Evolutionary conservation across 164 flowering plant genomes (phyloP), one percentile per base, ranked within the genome.

Genomic region (Chloranthus sessilifolius): DNA sequence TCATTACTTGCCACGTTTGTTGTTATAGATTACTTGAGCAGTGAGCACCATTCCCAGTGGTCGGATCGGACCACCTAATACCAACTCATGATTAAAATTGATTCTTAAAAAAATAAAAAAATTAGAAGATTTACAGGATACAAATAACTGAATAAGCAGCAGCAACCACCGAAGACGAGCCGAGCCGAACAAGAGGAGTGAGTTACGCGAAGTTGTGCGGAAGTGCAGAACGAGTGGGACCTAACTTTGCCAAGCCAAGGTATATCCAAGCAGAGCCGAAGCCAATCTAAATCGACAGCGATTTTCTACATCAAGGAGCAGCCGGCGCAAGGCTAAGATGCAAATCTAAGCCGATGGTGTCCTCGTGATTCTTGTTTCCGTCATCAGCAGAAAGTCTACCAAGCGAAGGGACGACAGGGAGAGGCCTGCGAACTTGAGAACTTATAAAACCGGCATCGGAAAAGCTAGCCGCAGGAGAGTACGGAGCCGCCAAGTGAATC

Each of bases 311-410:
- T 76, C 71, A 85, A 0, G 86, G 76, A 26, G 74, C 81, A 29
- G 91, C 72, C 4, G 98, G 94, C 0, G 88, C 83, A 6, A 91
- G 81, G 61, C 96, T 77, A 10, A 91, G 81, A 64, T 91, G 98
- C 74, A 91, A 74, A 65, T 91, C 95, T 44, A 91, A 63, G 56
- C 95, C 91, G 51, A 72, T 56, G 2, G 62, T 55, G 14, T 80
- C 88, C 25, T 81, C 88, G 7, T 73, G 69, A 31, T 47, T 43
- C 50, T 76, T 65, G 55, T 81, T 79, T 54, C 71, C 69, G 0
- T 76, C 80, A 1, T 64, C 75, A 5, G 20, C 47, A 0, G 80
- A 63, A 30, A 80, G 80, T 65, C 78, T 61, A 58, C 82, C 80
- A 71, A 80, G 61, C 14, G 85, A 74, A 3, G 80, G 66, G 41